These are phyloP conservation scores for Trichoderma virens DNA, from an alignment of 495 filamentous ascomycete genomes.

Conservation along the genomic window DNA sequence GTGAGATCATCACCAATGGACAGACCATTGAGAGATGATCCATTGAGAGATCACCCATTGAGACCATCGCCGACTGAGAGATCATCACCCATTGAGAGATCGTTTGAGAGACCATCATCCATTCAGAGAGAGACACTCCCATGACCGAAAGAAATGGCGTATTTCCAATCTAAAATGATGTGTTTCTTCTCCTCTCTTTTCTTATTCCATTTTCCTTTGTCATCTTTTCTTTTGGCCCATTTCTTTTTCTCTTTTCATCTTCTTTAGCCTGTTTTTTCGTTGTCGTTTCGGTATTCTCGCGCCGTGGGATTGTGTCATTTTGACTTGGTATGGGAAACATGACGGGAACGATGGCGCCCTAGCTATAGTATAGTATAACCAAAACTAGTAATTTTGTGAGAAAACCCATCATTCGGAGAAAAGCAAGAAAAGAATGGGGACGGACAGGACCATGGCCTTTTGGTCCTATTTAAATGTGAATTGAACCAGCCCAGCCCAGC, in stretches of 20 bases:
- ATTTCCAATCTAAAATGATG: neutral
- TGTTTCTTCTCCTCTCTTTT: neutral
- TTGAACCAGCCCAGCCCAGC: no score
- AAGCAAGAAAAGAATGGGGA: no score
- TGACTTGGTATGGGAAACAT: neutral
- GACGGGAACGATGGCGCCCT: neutral
- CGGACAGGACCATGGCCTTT: no score
- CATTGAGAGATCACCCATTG: no score
- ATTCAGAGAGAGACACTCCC: neutral
- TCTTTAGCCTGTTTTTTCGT: neutral
- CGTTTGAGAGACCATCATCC: neutral
- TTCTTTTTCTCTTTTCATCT: neutral
- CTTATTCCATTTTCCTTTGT: neutral
- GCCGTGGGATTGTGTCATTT: neutral
- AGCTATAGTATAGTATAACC: neutral
- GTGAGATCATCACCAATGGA: no score
- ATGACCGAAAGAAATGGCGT: neutral
- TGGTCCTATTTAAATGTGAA: no score
- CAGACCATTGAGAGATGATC: no score
- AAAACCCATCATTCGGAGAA: neutral
- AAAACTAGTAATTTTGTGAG: neutral
- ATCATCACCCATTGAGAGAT: neutral
- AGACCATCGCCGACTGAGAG: no score
- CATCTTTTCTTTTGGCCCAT: neutral
- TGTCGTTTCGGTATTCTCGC: neutral